A percentile compares a stretch with the other conserved stretches of the same genome.
These are phyloP conservation scores for Thelonectria discophora DNA, from an alignment of 2,329 filamentous ascomycete species.

Conservation along the genomic window DNA sequence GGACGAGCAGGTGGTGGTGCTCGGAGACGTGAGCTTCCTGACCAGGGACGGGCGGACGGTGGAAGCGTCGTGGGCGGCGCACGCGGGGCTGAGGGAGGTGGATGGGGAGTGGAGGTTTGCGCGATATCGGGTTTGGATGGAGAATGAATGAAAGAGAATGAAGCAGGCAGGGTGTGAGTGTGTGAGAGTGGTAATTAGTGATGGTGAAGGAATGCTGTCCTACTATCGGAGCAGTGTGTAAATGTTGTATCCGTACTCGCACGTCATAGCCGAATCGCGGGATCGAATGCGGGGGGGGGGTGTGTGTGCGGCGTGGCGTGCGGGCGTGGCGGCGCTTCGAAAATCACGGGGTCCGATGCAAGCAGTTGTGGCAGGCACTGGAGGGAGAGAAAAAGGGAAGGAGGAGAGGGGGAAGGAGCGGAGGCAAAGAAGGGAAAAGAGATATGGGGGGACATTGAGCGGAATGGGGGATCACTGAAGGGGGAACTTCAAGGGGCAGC, in stretches of 20 bases:
- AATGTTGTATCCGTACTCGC: too few species aligned
- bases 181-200: neutral
- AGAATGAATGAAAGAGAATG: conserved; percentile 35
- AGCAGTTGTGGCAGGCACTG: too few species aligned
- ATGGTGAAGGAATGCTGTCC: conserved; percentile 2
- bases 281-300: conserved; percentile 6
- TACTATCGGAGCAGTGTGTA: too few species aligned
- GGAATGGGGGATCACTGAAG: neutral
- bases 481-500: neutral
- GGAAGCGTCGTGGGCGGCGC: conserved; percentile 45
- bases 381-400: too few species aligned
- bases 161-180: neutral
- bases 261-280: conserved; percentile 13
- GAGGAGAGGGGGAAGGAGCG: too few species aligned
- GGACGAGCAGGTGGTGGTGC: conserved; percentile 37
- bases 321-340: too few species aligned
- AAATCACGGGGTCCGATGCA: neutral
- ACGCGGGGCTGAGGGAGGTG: conserved; percentile 43
- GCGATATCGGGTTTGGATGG: conserved; percentile 46
- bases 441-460: neutral
- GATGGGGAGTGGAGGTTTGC: conserved; percentile 47
- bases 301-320: conserved; percentile 4
- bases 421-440: too few species aligned
- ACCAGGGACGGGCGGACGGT: conserved; percentile 41
- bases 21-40: conserved; percentile 43